Base-by-base conservation (phyloP, 2,329 filamentous ascomycete species). In the Penicillium griseofulvum region DNA sequence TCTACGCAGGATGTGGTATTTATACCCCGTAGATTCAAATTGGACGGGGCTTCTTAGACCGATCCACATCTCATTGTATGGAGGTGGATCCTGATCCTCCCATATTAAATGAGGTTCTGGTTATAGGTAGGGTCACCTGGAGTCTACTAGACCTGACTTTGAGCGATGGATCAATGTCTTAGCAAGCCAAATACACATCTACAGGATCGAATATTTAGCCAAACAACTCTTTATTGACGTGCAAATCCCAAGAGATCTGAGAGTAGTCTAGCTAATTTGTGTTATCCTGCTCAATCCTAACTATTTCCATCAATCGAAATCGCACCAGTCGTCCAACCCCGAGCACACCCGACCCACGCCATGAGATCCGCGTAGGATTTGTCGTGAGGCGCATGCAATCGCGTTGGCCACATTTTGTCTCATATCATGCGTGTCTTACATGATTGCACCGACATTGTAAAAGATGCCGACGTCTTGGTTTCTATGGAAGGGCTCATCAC, bases 211-310 rank as follows among this genome's bases (percentile, higher is more conserved):
- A 36, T 8, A 16, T 52, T 37, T 49, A 49, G 38, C 38, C 31
- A 31, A 54, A 44, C 17, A 43, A 54, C 45, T 49, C 38, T 43
- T 8, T 19, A 44, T 54, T 49, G 45, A 42, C 38, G 24, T 11
- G 52, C 52, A 54, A 48, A 54, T 16, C 51, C n/a, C 26, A 33
- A 17, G 19, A 43, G 44, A 34, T 22, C 31, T 54, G 45, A 48
- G 45, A 49, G 38, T n/a, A 17, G 29, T 29, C 51, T 43, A 54
- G 44, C 45, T 44, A 29, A 14, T 43, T 41, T 41, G n/a, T 31
- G 6, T 38, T 19, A 48, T 29, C 49, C 4, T 52, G 33, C 29
- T 54, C 52, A 34, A 42, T 44, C 8, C 29, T 16, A 28, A 38
- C n/a, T 6, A 37, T 38, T 22, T 36, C 38, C 17, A 49, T 16